Evolutionary conservation across 2,329 filamentous ascomycete species (phyloP), one percentile per base, ranked within the genome.

Genomic region (Colletotrichum truncatum): DNA sequence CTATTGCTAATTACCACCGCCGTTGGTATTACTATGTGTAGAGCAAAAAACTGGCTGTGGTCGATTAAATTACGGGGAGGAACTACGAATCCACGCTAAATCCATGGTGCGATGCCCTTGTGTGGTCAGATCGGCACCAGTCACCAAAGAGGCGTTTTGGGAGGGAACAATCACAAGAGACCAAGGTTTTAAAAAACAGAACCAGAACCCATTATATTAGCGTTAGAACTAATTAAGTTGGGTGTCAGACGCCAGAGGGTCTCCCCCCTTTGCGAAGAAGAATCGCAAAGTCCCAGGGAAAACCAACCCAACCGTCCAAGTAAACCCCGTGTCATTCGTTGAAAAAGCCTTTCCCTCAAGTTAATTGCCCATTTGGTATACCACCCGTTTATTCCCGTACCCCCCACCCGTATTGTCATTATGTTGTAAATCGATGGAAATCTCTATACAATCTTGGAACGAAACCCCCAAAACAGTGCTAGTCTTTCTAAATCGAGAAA

Each of bases 191-290:
- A 34, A 63, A 61, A 52, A 34, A 53, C 21, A 26, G 43, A 53
- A 53, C 41, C 60, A n/a, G 45, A 53, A 57, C 45, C 62, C 62
- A 38, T 66, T 67, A 61, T 62, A 66, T 67, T 67, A 66, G 66
- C 56, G 51, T 66, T 64, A 55, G n/a, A 32, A 51, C 65, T 66
- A 66, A 66, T 62, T 46, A 67, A 56, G 45, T 60, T 39, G 55
- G 54, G 48, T 43, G 43, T 54, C 26, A 28, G 41, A 53, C 32
- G 38, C 45, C 45, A 39, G 51, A 48, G 45, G 18, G 26, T 21
- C 53, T 23, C 14, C 46, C 38, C 23, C 26, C 30, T 43, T 45
- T 45, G 12, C 34, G 36, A 49, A 23, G 45, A 46, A n/a, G n/a
- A n/a, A n/a, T n/a, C 28, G 43, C 41, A 23, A 58, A 51, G 34